These are phyloP conservation scores for Boletus bicolor DNA, from an alignment of 768 basidiomycete genomes.

Conservation along the genomic window DNA sequence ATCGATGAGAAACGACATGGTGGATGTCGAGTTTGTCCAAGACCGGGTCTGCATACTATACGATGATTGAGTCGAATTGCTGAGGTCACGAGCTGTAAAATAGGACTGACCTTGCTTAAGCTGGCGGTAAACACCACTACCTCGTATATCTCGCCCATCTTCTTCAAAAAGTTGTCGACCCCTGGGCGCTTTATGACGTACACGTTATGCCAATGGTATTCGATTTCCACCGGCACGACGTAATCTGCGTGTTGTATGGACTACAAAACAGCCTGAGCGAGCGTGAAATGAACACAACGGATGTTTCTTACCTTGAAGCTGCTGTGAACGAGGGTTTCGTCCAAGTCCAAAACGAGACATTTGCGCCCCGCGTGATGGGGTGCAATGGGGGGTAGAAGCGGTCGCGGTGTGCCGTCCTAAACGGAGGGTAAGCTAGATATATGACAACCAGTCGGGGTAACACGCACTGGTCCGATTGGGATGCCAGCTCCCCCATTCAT, in stretches of 20 bases:
- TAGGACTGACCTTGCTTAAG: slow-evolving; percentile 79
- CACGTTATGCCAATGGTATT: slow-evolving; percentile 97
- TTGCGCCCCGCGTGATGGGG: slow-evolving; percentile 84
- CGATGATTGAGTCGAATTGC: slow-evolving; percentile 9
- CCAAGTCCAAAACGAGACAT: slow-evolving; percentile 94
- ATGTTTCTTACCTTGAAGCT: slow-evolving; percentile 82
- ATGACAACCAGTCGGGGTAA: background rate
- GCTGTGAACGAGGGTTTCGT: slow-evolving; percentile 95
- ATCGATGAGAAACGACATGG: slow-evolving; percentile 86
- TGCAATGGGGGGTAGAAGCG: slow-evolving; percentile 81
- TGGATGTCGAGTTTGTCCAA: slow-evolving; percentile 94
- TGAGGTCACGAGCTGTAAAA: background rate
- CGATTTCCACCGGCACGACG: slow-evolving; percentile 98
- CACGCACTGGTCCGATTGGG: slow-evolving; percentile 83
- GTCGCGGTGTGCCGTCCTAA: slow-evolving; percentile 83
- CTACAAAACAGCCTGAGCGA: slow-evolving; percentile 39
- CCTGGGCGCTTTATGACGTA: slow-evolving; percentile 99
- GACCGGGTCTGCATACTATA: slow-evolving; percentile 96
- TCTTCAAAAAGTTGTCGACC: slow-evolving; percentile 93
- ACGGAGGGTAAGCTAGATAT: slow-evolving; percentile 2
- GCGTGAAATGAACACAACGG: background rate
- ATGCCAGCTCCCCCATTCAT: slow-evolving; percentile 92
- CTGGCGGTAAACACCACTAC: slow-evolving; percentile 98
- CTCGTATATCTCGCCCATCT: slow-evolving; percentile 99
- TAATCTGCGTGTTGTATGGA: slow-evolving; percentile 94